Percentiles rank a stretch among this genome's conserved stretches.
Evolutionary conservation across 2,329 filamentous ascomycete genomes (phyloP).

Genomic region (Nothophoma quercina): DNA sequence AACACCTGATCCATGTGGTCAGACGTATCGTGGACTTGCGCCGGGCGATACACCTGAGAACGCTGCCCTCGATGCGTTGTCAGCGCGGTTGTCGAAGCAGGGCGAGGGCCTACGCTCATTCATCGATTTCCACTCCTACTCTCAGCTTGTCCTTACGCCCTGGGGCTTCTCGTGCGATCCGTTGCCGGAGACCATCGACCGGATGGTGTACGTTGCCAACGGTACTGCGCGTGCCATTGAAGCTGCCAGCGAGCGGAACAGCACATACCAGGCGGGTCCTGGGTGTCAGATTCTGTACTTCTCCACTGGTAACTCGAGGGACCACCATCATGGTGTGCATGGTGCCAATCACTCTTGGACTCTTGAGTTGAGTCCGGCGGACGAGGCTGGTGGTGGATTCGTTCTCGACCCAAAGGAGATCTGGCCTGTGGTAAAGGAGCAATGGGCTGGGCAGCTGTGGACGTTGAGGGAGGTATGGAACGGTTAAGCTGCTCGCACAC

Average conservation of each 20-base stretch:
- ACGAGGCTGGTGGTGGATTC: constrained; percentile 57
- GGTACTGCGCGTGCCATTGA: constrained; percentile 55
- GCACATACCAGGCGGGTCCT: constrained; percentile 53
- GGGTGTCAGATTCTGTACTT: constrained; percentile 68
- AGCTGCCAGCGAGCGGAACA: constrained; percentile 45
- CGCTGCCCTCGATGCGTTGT: constrained; percentile 53
- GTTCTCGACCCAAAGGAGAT: constrained; percentile 58
- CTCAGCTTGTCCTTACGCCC: constrained; percentile 64
- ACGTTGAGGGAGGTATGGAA: constrained; percentile 30
- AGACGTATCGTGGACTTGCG: constrained; percentile 44
- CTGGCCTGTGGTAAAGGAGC: constrained; percentile 54
- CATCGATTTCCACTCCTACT: constrained; percentile 71
- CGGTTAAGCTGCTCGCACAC: too few species aligned
- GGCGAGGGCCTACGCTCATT: constrained; percentile 64
- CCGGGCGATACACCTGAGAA: constrained; percentile 44
- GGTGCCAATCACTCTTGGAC: constrained; percentile 55
- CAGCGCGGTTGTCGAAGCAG: constrained; percentile 49
- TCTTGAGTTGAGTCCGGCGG: constrained; percentile 54
- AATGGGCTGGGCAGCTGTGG: constrained; percentile 51
- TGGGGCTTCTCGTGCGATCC: constrained; percentile 59
- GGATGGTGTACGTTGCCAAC: constrained; percentile 49
- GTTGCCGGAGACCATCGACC: constrained; percentile 57
- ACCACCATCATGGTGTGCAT: constrained; percentile 53
- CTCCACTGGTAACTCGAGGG: constrained; percentile 55
- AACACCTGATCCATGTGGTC: constrained; percentile 40